These are phyloP conservation scores for Kickxella alabastrina DNA, from an alignment of 192 early-diverging fungal species.

Conservation along the genomic window DNA sequence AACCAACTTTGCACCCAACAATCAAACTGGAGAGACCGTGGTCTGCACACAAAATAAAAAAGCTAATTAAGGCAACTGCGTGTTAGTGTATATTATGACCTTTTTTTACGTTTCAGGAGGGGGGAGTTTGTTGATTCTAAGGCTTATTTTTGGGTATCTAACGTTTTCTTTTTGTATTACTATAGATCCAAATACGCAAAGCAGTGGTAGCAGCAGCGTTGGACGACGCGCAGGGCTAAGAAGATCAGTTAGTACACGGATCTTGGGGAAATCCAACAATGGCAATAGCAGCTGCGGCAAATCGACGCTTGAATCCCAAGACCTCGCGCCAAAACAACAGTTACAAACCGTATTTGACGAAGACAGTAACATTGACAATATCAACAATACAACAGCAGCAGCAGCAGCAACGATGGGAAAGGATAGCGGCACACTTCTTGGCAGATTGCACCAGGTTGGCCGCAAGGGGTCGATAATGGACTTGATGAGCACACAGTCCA, in stretches of 20 bases:
- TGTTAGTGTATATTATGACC: too few relatives aligned
- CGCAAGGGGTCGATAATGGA: slow-evolving; percentile 7
- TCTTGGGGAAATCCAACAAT: slow-evolving; percentile 7
- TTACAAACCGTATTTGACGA: too few relatives aligned
- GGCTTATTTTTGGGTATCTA: slow-evolving; percentile 4
- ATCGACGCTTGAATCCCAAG: too few relatives aligned
- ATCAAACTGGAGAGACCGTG: too few relatives aligned
- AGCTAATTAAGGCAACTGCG: too few relatives aligned
- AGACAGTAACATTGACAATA: too few relatives aligned
- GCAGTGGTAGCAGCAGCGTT: slow-evolving; percentile 8
- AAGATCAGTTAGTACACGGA: slow-evolving; percentile 31
- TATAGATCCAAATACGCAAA: not conserved
- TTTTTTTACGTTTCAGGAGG: too few relatives aligned
- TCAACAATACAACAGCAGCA: too few relatives aligned
- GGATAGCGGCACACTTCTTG: slow-evolving; percentile 9
- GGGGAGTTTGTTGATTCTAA: too few relatives aligned
- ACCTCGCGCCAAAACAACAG: too few relatives aligned
- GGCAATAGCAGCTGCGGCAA: slow-evolving; percentile 2
- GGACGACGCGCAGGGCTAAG: slow-evolving; percentile 16
- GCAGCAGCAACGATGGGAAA: too few relatives aligned
- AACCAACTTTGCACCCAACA: too few relatives aligned
- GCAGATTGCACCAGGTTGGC: slow-evolving; percentile 11
- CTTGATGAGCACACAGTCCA: slow-evolving; percentile 1
- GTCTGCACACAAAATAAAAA: not conserved
- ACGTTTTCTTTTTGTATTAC: not conserved